phyloP scores from a whole-genome alignment of 192 early-diverging fungal species.

The Tieghemiomyces parasiticus region DNA sequence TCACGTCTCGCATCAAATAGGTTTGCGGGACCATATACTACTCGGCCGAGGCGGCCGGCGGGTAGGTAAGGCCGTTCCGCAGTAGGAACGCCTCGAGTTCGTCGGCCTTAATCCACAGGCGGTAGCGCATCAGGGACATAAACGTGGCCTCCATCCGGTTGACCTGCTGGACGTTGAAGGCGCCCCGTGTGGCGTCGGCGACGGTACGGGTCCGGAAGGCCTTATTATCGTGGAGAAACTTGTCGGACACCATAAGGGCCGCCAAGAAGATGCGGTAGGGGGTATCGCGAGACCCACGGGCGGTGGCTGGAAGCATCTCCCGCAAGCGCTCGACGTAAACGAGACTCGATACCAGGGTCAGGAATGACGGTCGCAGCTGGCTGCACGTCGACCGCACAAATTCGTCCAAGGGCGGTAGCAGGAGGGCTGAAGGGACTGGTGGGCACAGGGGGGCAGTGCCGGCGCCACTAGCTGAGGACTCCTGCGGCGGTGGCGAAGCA shows the following conservation, averaged over 20 bases:
- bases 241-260: constrained; percentile 48
- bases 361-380: not conserved
- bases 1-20: too few relatives aligned
- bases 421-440: not conserved
- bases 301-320: constrained; percentile 36
- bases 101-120: not conserved
- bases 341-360: constrained; percentile 40
- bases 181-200: not conserved
- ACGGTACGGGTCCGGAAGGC: not conserved
- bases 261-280: constrained; percentile 59
- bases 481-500: not conserved
- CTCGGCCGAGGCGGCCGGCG: too few relatives aligned
- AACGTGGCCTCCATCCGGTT: constrained; percentile 10
- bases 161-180: not conserved
- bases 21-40: too few relatives aligned
- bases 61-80: too few relatives aligned
- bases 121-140: not conserved
- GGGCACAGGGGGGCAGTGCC: not conserved
- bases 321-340: constrained; percentile 60
- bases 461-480: too few relatives aligned
- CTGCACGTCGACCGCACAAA: not conserved
- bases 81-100: constrained; percentile 1
- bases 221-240: constrained; percentile 23
- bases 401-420: constrained; percentile 3
- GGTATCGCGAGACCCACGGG: constrained; percentile 50